Evolutionary conservation across 495 filamentous ascomycete genomes (phyloP).

Genomic region (Aspergillus nidulans): DNA sequence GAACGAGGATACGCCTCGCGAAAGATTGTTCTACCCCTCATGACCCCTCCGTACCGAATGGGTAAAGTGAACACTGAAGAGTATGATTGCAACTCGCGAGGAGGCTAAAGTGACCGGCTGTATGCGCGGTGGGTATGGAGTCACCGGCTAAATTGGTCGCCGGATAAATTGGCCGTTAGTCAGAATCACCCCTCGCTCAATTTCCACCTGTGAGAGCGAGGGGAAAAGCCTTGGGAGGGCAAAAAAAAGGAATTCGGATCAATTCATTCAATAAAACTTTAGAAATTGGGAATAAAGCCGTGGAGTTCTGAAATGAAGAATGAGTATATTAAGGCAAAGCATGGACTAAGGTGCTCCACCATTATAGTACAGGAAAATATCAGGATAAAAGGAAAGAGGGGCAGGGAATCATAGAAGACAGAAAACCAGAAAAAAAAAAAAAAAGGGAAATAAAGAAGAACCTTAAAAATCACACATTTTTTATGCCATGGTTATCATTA

Average conservation of each 20-base stretch:
- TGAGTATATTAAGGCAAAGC: neutral
- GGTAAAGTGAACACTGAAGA: slow-evolving; percentile 1
- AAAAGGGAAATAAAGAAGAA: slow-evolving; percentile 3
- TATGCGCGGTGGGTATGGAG: neutral
- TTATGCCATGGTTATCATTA: slow-evolving; percentile 20
- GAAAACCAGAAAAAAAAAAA: neutral
- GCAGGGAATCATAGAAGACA: neutral
- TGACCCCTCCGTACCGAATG: slow-evolving; percentile 3
- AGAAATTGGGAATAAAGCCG: neutral
- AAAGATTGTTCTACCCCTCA: neutral
- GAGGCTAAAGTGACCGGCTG: slow-evolving; percentile 13
- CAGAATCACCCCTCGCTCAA: neutral
- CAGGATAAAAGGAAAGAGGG: neutral
- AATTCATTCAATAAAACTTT: neutral
- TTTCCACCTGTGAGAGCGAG: slow-evolving; percentile 5
- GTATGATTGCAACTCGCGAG: neutral
- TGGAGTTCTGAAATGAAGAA: neutral
- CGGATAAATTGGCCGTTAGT: neutral
- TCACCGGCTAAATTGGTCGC: slow-evolving; percentile 13
- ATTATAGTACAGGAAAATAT: slow-evolving; percentile 1
- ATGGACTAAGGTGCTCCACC: neutral
- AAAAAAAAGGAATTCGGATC: neutral
- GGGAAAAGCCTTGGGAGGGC: neutral
- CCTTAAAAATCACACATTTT: slow-evolving; percentile 20
- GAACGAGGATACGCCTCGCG: neutral